Conservation (phyloP, 257 asterid species). For the Nicotiana sylvestris region DNA sequence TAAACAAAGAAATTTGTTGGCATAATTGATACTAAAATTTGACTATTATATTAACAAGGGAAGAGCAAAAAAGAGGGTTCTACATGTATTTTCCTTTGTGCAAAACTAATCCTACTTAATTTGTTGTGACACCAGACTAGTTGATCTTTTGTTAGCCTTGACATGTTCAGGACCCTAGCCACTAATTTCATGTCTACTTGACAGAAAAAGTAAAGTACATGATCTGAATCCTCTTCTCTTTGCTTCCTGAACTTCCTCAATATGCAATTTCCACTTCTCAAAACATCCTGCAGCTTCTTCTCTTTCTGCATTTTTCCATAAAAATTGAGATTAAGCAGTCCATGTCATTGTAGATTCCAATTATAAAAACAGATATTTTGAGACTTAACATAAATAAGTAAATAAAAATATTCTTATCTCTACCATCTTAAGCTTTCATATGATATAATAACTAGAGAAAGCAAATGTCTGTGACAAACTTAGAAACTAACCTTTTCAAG, state of each 20-base stretch:
- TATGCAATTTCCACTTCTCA: constrained; percentile 75
- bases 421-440: neutral
- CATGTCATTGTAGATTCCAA: neutral
- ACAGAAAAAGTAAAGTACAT: constrained; percentile 65
- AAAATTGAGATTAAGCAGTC: neutral
- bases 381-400: too few relatives aligned
- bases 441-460: neutral
- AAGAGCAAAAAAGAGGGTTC: constrained; percentile 78
- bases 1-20: neutral
- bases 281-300: constrained; percentile 59
- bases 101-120: constrained; percentile 61
- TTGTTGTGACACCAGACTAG: constrained; percentile 73
- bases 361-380: neutral
- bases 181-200: constrained; percentile 87
- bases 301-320: constrained; percentile 58
- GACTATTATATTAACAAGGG: constrained; percentile 48
- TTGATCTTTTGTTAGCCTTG: constrained; percentile 65
- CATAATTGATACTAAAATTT: neutral
- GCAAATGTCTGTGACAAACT: neutral
- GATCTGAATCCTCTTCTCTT: constrained; percentile 57
- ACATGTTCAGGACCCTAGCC: constrained; percentile 65
- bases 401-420: neutral
- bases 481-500: constrained; percentile 59
- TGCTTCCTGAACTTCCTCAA: constrained; percentile 45
- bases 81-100: constrained; percentile 52